These are phyloP conservation scores for Taphrina betulina DNA, from an alignment of 1,139 yeast genomes.

Conservation along the genomic window DNA sequence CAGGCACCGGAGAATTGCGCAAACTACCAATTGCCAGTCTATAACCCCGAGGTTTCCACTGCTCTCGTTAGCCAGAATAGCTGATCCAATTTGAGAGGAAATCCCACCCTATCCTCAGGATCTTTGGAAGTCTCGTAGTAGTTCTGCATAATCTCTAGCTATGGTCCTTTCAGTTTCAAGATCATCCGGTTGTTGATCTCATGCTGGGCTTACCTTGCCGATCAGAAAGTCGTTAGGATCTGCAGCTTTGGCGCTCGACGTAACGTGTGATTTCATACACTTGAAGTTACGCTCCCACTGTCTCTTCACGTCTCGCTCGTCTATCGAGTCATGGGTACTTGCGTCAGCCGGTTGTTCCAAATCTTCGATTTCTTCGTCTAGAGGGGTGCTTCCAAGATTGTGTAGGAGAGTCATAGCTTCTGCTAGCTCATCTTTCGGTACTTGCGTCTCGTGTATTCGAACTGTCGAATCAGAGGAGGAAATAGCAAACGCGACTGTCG, in stretches of 20 bases:
- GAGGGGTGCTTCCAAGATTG: no score
- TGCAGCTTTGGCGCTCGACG: neutral
- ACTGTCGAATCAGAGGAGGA: no score
- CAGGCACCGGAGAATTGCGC: conserved; percentile 42
- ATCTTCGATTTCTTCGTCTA: no score
- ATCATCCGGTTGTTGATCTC: neutral
- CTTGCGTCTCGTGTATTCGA: no score
- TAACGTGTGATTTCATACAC: conserved; percentile 2
- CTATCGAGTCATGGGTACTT: no score
- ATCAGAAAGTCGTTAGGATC: conserved; percentile 17
- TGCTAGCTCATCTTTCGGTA: no score
- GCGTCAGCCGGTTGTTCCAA: no score
- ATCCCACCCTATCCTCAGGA: conserved; percentile 6
- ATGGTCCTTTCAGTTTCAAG: neutral
- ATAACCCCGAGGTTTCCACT: conserved; percentile 44
- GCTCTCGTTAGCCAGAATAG: no score
- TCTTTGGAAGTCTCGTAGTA: conserved; percentile 14
- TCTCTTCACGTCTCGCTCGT: no score
- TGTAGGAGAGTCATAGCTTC: no score
- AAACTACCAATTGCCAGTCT: conserved; percentile 50
- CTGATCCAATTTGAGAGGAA: no score
- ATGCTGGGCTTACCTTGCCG: neutral
- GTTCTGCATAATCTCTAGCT: conserved; percentile 13
- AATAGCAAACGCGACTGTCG: no score
- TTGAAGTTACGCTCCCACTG: neutral